These are phyloP conservation scores for Cucurbita maxima DNA, from an alignment of 306 rosid species.

Conservation along the genomic window DNA sequence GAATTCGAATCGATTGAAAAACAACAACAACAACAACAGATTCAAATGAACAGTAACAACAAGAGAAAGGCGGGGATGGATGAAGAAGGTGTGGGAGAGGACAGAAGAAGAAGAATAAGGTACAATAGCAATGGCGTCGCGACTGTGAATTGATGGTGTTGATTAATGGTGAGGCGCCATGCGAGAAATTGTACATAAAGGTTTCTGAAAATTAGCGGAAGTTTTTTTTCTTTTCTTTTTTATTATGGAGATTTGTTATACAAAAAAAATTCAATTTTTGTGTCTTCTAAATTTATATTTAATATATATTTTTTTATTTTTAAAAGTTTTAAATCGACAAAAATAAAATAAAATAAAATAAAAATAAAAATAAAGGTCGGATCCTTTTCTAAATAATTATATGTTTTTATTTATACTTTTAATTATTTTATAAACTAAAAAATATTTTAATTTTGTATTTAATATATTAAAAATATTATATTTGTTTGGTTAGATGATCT, in stretches of 20 bases:
- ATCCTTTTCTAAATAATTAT: no score
- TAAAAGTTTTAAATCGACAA: no score
- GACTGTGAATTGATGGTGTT: not conserved
- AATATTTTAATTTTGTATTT: no score
- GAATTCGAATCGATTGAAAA: not conserved
- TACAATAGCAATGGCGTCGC: not conserved
- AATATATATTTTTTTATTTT: no score
- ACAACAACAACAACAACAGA: not conserved
- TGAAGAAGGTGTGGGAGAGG: not conserved
- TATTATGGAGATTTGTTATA: not conserved
- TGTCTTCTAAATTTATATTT: no score
- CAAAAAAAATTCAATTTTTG: not conserved
- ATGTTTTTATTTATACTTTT: no score
- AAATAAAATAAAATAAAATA: no score
- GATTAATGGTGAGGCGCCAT: not conserved
- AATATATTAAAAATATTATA: no score
- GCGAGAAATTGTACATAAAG: not conserved
- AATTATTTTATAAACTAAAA: no score
- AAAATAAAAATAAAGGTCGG: no score
- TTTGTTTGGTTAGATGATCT: no score
- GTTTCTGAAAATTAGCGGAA: not conserved
- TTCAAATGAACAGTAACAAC: not conserved
- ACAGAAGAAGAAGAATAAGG: not conserved
- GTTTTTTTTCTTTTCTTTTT: not conserved
- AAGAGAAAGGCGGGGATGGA: not conserved